Evolutionary conservation across 139 green algal genomes (phyloP), one percentile per base, ranked within the genome.

Genomic region (Tetratostichococcus sp.): DNA sequence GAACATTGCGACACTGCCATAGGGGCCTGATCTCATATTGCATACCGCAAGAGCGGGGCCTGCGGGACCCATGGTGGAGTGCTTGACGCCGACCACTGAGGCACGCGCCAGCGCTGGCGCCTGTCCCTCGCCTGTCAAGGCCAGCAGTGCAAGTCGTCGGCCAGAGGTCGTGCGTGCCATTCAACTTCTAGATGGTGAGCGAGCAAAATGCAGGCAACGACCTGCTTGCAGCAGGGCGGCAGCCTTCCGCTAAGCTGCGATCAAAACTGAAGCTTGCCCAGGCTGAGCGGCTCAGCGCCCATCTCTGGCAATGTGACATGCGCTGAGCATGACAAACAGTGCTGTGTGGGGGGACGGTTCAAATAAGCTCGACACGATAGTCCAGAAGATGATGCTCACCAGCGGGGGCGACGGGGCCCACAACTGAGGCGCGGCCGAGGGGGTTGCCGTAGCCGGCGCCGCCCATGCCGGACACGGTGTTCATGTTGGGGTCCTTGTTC

Each of bases 381-480:
- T 5, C 5, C 8, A 3, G 26, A 25, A 16, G 30, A 59, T 4
- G 22, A 1, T 16, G 50, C 3, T 5, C 31, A 30, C 23, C 30
- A 4, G 30, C 14, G 19, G 31, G 35, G 11, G 35, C 67, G 35
- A 30, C 26, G 33, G 67, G 31, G 67, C 33, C 83, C 32, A 68
- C 59, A 35, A 89, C 73, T 0, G 81, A 87, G 0, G 75, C 77
- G 69, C 84, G 84, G 75, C 84, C 84, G 33, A 89, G 75, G 2
- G 84, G 84, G 77, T 89, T 89, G 72, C 4, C 22, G 72, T 82
- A 68, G 73, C 59, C 84, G 69, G 66, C 77, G 14, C 66, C 69
- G 0, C 66, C 77, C 43, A 76, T 70, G 35, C 83, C 83, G 25
- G 50, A 62, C 50, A 62, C 50, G 50, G 26, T 17, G 50, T 62